Conservation (phyloP, 1,284 basidiomycete species). For the Veloboletus limbatus region DNA sequence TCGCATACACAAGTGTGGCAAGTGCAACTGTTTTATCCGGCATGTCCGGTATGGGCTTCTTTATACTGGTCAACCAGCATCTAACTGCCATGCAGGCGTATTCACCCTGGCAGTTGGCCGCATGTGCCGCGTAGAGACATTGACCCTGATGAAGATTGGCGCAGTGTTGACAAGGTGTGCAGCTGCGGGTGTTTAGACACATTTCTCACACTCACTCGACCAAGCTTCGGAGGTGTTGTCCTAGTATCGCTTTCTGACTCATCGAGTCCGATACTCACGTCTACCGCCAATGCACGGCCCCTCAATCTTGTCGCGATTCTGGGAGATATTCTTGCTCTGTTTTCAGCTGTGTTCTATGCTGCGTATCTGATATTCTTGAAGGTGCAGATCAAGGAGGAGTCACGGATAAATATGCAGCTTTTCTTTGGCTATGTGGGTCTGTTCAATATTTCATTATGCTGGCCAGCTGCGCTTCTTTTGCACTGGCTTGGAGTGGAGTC, state of each 20-base stretch:
- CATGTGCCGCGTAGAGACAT: conserved; percentile 78
- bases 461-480: conserved; percentile 82
- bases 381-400: conserved; percentile 79
- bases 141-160: conserved; percentile 74
- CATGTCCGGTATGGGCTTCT: conserved; percentile 69
- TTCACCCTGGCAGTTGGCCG: conserved; percentile 89
- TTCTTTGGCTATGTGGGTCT: conserved; percentile 94
- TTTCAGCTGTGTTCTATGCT: conserved; percentile 87
- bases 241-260: conserved; percentile 85
- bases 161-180: conserved; percentile 79
- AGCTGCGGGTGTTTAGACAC: not conserved
- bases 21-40: conserved; percentile 87
- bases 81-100: conserved; percentile 64
- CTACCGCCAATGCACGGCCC: conserved; percentile 22
- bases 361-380: conserved; percentile 93
- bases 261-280: conserved; percentile 11
- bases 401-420: conserved; percentile 87
- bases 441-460: conserved; percentile 80
- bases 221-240: conserved; percentile 81
- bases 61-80: not conserved
- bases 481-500: conserved; percentile 75
- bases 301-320: conserved; percentile 41
- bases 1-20: conserved; percentile 86
- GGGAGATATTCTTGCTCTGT: conserved; percentile 78
- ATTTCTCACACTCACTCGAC: conserved; percentile 7